Evolutionary conservation across 2,329 filamentous ascomycete species (phyloP).

Genomic region (Diaporthe sp.): DNA sequence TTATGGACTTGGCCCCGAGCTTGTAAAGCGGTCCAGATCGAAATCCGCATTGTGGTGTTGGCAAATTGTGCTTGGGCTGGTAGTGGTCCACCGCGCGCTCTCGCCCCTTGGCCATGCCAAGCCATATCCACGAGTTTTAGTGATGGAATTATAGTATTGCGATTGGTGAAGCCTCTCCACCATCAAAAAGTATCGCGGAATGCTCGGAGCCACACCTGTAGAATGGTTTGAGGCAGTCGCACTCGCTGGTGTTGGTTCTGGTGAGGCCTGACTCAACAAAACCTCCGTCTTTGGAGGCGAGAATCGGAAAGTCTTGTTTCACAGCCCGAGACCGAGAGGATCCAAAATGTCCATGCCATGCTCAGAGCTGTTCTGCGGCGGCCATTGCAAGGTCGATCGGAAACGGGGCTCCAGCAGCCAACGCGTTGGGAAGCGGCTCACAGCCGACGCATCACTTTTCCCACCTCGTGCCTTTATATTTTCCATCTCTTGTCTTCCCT

Average conservation of each 20-base stretch:
- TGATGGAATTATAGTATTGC: slow-evolving; percentile 8
- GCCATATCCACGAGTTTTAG: not conserved
- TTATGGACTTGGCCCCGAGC: slow-evolving; percentile 23
- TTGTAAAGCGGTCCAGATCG: slow-evolving; percentile 20
- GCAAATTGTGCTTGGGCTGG: not conserved
- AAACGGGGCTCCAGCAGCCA: not conserved
- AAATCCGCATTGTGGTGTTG: not conserved
- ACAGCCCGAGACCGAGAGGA: not conserved
- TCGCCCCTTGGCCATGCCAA: slow-evolving; percentile 10
- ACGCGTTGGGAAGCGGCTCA: not conserved
- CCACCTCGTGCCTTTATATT: not conserved
- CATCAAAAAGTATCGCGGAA: slow-evolving; percentile 20
- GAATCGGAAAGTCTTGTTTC: not conserved
- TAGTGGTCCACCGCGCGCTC: not conserved
- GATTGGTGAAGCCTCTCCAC: slow-evolving; percentile 23
- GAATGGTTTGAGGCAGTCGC: not conserved
- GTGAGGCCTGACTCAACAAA: not conserved
- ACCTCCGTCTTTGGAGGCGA: not conserved
- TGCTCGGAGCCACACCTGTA: not conserved
- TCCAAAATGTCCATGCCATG: not conserved
- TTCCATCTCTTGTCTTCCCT: not conserved
- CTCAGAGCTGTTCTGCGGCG: not conserved
- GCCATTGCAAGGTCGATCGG: no score
- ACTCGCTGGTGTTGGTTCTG: not conserved
- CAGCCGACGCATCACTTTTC: not conserved